Evolutionary conservation across 148 eudicot genomes (phyloP), one percentile per base, ranked within the genome.

Genomic region (Camellia sinensis): DNA sequence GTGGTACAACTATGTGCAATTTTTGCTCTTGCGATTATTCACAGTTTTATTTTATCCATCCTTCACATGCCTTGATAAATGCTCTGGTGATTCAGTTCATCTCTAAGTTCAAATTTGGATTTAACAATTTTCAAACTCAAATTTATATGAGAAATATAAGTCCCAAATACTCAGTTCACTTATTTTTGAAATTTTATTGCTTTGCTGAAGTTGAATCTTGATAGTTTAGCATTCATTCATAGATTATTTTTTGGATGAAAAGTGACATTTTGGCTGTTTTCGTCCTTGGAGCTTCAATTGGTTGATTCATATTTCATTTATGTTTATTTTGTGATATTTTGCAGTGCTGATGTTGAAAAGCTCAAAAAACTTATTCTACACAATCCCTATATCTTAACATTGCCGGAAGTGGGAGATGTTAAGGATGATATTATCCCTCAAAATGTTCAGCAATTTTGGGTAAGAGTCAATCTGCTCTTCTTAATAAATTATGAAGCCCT

Each of bases 291-390:
- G 37, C 37, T 29, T 29, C 37, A 29, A 29, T 29, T 29, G 37
- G 37, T 29, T 29, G 37, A 29, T 29, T 29, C 37, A 29, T 29
- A 29, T 29, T 29, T 29, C 37, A 29, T 29, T 65, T 77, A 52
- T 77, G 61, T 66, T 65, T 22, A n/a, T 68, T 7, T 52, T 13
- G 0, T 78, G 54, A 77, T 53, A 15, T 68, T 78, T 53, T 88
- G 79, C 89, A 96, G 99, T 86, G 88, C 85, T 75, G 99, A 96
- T 82, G 98, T 96, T 80, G 99, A 96, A 84, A 92, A 89, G 90
- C 86, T 96, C 63, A 92, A 91, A 83, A 90, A 88, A 71, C 99
- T 94, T 76, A 80, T 94, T 82, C 86, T 94, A 78, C 99, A 94
- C 84, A 94, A 97, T 84, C 97, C 98, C 29, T 86, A 87, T 84